Base-by-base conservation (phyloP, 2,329 filamentous ascomycete genomes). In the Hypoxylon sp. region DNA sequence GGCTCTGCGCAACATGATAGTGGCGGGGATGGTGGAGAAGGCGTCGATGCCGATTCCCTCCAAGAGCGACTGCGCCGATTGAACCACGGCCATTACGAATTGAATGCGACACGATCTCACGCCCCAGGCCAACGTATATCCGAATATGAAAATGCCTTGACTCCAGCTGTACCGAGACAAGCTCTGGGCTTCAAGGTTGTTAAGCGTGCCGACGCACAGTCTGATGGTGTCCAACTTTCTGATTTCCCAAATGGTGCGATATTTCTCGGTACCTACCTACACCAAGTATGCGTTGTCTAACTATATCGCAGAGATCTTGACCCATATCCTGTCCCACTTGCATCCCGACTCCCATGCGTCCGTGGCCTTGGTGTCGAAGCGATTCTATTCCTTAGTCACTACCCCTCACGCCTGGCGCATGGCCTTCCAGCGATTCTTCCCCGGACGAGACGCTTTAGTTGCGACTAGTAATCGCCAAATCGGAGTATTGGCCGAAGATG, bases 321-420 rank as follows among this genome's bases (percentile, higher is more conserved):
- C 90, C 7, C 91, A 97, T 65, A 86, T 96, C 21, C 75, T 97
- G 49, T 96, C 94, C 27, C 90, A 97, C 74, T 78, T 99, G 42
- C 88, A 92, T 41, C 91, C 92, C 7, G 84, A 90, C 57, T 91
- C 93, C 16, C 83, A 97, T 63, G 86, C 88, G 12, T 83, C 88
- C 7, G 87, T 96, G 7, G 88, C 91, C 12, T 80, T 96, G 40
- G 91, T 97, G 20, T 97, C 90, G 23, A 90, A 86, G 65, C 88
- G 90, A 45, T 95, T 97, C 68, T 90, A 96, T 70, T 80, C 81
- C 42, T 78, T 97, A 29, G 88, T 97, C 47, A 96, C 91, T 3
- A 93, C 90, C 1, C 90, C 92, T 11, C 91, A 97, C 73, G 91
- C 91, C 5, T 97, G 93, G 93, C 86, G 91, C 57, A 89, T 91